A percentile compares a stretch with the other conserved stretches of the same genome.
Evolutionary conservation across 768 basidiomycete species (phyloP).

Genomic region (Scleroderma citrinum): DNA sequence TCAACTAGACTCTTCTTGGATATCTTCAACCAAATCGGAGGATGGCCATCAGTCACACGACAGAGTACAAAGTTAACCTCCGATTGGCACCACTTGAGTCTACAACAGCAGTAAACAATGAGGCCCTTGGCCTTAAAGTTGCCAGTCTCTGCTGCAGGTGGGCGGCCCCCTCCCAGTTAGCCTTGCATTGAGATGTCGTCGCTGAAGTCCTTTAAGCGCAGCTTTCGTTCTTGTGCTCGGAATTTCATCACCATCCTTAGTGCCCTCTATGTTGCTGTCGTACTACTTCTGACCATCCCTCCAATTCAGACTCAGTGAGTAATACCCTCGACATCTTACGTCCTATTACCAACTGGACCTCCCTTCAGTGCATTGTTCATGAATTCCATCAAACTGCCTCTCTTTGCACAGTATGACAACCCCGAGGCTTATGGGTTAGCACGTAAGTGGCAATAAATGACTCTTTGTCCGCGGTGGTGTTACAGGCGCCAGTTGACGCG

Average conservation of each 20-base stretch:
- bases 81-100: background rate
- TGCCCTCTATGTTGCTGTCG: constrained; percentile 44
- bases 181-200: background rate
- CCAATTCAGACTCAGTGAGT: constrained; percentile 66
- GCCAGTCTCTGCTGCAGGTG: too few relatives aligned
- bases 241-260: constrained; percentile 35
- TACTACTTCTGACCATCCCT: constrained; percentile 55
- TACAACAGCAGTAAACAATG: background rate
- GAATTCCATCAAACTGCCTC: constrained; percentile 60
- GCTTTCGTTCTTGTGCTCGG: background rate
- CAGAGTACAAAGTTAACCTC: background rate
- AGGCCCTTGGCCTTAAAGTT: background rate
- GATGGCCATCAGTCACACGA: background rate
- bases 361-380: constrained; percentile 48
- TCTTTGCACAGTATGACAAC: constrained; percentile 51
- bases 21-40: background rate
- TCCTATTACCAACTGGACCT: constrained; percentile 14
- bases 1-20: background rate
- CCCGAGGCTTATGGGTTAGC: constrained; percentile 82
- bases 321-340: constrained; percentile 4
- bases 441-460: constrained; percentile 41
- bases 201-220: background rate
- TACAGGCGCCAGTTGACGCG: background rate
- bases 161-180: background rate
- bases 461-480: background rate